A percentile compares a stretch with the other conserved stretches of the same genome.
Evolutionary conservation across 2,329 filamentous ascomycete species (phyloP).

Genomic region (Botrytis fabae): DNA sequence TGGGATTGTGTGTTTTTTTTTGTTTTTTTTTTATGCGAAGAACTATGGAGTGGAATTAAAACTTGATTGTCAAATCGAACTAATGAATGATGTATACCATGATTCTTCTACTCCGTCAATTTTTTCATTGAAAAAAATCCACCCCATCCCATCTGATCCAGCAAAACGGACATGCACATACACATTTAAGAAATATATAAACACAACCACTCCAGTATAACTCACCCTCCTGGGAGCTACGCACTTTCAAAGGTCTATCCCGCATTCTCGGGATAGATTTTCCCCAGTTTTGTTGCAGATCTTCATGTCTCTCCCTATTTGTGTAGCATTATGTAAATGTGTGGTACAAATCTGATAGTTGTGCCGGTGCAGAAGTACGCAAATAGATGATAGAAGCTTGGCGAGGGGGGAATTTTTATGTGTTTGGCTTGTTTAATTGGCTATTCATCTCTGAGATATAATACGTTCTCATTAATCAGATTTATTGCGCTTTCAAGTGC

Average conservation of each 20-base stretch:
- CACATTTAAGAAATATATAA: too few species aligned
- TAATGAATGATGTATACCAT: neutral
- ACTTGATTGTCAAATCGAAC: neutral
- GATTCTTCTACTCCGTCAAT: neutral
- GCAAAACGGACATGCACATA: too few species aligned
- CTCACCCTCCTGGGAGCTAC: too few species aligned
- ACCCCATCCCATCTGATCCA: too few species aligned
- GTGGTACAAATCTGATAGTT: neutral
- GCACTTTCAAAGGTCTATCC: neutral
- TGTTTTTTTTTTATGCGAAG: neutral
- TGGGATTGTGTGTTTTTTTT: neutral
- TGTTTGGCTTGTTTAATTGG: neutral
- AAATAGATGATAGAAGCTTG: slow-evolving; percentile 26
- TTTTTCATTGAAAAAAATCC: too few species aligned
- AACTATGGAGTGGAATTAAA: neutral
- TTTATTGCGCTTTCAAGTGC: slow-evolving; percentile 22
- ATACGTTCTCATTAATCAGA: slow-evolving; percentile 10
- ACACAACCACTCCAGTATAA: too few species aligned
- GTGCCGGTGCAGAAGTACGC: too few species aligned
- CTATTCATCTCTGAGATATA: neutral
- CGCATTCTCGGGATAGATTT: neutral
- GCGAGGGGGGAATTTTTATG: neutral
- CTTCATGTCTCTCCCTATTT: neutral
- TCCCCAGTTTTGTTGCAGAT: neutral
- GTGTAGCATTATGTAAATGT: neutral